Conservation (phyloP, 2,329 filamentous ascomycete genomes). For the Metarhizium guizhouense region DNA sequence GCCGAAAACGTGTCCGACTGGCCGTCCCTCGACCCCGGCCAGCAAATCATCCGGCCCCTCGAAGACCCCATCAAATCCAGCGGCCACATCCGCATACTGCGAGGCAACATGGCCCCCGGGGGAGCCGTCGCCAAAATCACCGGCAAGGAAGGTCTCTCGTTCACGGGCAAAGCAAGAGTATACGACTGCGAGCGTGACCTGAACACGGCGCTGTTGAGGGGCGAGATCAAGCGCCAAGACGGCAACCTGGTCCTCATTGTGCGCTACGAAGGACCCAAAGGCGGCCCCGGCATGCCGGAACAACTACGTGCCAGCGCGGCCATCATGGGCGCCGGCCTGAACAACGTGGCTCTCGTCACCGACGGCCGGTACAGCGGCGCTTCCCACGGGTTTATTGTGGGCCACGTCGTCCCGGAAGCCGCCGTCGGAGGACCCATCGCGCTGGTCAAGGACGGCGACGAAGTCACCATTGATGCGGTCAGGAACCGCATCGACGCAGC, state of each 20-base stretch:
- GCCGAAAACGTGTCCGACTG: conserved; percentile 71
- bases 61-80: conserved; percentile 65
- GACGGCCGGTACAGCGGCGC: conserved; percentile 87
- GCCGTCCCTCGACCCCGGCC: conserved; percentile 68
- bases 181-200: conserved; percentile 82
- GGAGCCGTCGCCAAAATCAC: conserved; percentile 95
- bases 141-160: conserved; percentile 80
- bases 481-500: conserved; percentile 63
- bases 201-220: conserved; percentile 65
- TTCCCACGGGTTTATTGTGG: conserved; percentile 86
- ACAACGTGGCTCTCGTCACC: conserved; percentile 82
- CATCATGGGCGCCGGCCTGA: conserved; percentile 85
- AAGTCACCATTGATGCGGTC: conserved; percentile 78
- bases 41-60: conserved; percentile 80
- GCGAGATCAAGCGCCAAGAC: conserved; percentile 39
- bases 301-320: conserved; percentile 82
- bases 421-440: conserved; percentile 84
- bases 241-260: conserved; percentile 87
- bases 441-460: conserved; percentile 69
- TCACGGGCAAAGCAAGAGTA: conserved; percentile 71
- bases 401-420: conserved; percentile 86
- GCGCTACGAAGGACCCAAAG: conserved; percentile 87
- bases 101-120: conserved; percentile 78
- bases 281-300: conserved; percentile 93
- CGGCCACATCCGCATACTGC: conserved; percentile 82